Evolutionary conservation across 306 rosid species (phyloP).

Genomic region (Gynostemma pentaphyllum): DNA sequence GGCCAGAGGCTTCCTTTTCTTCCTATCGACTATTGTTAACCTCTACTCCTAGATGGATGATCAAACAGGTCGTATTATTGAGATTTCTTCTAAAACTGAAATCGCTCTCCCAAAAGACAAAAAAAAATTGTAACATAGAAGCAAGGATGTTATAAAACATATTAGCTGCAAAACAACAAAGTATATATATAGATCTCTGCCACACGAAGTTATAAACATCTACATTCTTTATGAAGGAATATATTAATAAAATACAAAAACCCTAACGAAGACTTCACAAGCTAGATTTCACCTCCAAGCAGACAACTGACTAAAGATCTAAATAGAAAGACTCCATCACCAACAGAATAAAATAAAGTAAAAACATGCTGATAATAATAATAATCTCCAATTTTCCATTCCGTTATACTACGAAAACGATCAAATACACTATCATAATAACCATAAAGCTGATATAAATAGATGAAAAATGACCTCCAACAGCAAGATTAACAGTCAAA

Average conservation of each 20-base stretch:
- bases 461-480: conserved; percentile 55
- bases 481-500: conserved; percentile 68
- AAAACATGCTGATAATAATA: not conserved
- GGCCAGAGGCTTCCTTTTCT: not conserved
- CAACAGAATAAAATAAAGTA: not conserved
- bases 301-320: not conserved
- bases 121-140: not conserved
- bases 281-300: not conserved
- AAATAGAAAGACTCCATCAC: not conserved
- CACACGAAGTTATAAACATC: not conserved
- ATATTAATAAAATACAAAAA: not conserved
- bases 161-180: not conserved
- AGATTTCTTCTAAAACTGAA: not conserved
- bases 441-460: not conserved
- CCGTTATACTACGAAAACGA: not conserved
- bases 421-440: not conserved
- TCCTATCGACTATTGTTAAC: too few species aligned
- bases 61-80: not conserved
- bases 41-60: not conserved
- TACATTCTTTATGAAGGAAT: not conserved
- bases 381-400: not conserved
- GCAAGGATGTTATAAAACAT: not conserved
- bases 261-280: not conserved
- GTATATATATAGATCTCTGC: not conserved
- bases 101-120: not conserved